A percentile compares a stretch with the other conserved stretches of the same genome.
Conservation (phyloP, 306 rosid genomes). For the Macrotyloma uniflorum region DNA sequence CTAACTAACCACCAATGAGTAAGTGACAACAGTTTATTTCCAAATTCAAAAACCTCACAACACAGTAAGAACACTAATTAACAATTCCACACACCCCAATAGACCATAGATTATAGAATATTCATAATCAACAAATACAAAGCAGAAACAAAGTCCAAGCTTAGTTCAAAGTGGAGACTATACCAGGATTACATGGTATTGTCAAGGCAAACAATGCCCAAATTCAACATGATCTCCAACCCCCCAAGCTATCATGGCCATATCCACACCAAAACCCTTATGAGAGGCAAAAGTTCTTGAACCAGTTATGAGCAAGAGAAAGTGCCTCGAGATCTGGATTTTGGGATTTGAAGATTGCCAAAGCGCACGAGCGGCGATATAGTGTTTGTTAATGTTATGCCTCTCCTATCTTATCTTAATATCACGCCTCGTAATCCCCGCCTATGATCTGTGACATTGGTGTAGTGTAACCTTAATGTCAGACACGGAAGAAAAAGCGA, state of each 20-base stretch:
- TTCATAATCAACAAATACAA: slow-evolving; percentile 43
- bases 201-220: slow-evolving; percentile 45
- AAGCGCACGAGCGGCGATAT: slow-evolving; percentile 59
- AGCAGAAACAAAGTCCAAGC: slow-evolving; percentile 49
- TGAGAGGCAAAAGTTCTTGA: background rate
- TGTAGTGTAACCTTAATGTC: background rate
- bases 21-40: slow-evolving; percentile 31
- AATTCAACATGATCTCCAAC: slow-evolving; percentile 65
- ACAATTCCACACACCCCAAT: slow-evolving; percentile 39
- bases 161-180: slow-evolving; percentile 44
- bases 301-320: background rate
- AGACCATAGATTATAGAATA: slow-evolving; percentile 34
- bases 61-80: slow-evolving; percentile 27
- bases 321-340: slow-evolving; percentile 67
- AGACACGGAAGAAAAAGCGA: background rate
- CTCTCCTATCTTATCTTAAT: slow-evolving; percentile 20
- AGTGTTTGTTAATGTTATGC: slow-evolving; percentile 3
- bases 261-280: slow-evolving; percentile 42
- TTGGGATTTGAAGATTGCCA: slow-evolving; percentile 32
- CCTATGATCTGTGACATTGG: slow-evolving; percentile 29
- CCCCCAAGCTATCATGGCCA: slow-evolving; percentile 41
- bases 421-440: slow-evolving; percentile 35
- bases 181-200: slow-evolving; percentile 47
- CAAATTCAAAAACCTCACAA: slow-evolving; percentile 50
- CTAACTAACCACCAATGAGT: slow-evolving; percentile 50